These are phyloP conservation scores for Aspergillus baeticus DNA, from an alignment of 495 filamentous ascomycete genomes.

Conservation along the genomic window DNA sequence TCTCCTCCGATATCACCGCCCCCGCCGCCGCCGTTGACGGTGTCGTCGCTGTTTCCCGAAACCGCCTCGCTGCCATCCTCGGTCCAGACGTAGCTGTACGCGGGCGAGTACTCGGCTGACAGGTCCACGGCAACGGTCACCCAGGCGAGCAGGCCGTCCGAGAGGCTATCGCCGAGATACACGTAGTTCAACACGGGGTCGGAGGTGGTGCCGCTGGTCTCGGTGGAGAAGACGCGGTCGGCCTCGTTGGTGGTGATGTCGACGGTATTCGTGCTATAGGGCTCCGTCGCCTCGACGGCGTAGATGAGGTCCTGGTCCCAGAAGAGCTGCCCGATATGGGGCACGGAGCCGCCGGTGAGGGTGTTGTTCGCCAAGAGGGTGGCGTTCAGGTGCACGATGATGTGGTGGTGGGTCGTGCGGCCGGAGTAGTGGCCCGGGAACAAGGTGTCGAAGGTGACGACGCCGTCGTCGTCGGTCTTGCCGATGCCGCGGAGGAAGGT, in stretches of 20 bases:
- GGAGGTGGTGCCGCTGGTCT: conserved; percentile 45
- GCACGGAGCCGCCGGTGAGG: conserved; percentile 28
- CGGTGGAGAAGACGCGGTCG: conserved; percentile 42
- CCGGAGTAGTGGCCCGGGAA: conserved; percentile 58
- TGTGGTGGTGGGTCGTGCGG: conserved; percentile 35
- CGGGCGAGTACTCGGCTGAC: not conserved
- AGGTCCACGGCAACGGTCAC: conserved; percentile 1
- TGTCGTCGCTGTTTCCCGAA: not conserved
- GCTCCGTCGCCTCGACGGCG: conserved; percentile 43
- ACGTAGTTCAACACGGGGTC: conserved; percentile 60
- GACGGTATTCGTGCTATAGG: conserved; percentile 57
- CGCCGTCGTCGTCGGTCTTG: conserved; percentile 46
- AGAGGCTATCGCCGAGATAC: conserved; percentile 45
- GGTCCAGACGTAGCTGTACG: conserved; percentile 7
- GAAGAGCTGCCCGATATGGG: conserved; percentile 63
- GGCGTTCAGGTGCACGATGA: conserved; percentile 36
- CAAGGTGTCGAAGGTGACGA: conserved; percentile 48
- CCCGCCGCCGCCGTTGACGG: not conserved
- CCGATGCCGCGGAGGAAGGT: conserved; percentile 55
- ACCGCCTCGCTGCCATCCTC: not conserved
- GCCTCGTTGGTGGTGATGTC: conserved; percentile 48
- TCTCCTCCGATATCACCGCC: not conserved
- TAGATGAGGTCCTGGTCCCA: conserved; percentile 55
- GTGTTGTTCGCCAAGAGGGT: conserved; percentile 30
- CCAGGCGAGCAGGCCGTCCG: conserved; percentile 35